phyloP scores from a whole-genome alignment of 768 basidiomycete species.

The Boletales sp. region DNA sequence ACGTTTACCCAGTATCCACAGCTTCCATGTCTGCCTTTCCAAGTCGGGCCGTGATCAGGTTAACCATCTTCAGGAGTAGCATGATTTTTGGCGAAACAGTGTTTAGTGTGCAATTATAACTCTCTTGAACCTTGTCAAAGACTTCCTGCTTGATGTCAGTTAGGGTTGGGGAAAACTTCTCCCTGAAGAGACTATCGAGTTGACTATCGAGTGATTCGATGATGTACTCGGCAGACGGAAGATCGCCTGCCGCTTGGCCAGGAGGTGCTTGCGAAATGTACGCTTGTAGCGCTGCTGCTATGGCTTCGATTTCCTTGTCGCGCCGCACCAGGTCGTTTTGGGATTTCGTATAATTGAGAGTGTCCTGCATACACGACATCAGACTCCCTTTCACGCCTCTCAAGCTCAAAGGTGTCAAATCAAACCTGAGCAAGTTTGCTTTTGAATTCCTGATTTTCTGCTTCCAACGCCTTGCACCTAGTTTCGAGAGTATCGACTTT shows the following conservation, averaged over 20 bases:
- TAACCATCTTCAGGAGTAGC: conserved; percentile 28
- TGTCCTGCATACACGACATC: conserved; percentile 9
- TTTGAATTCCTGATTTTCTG: conserved; percentile 27
- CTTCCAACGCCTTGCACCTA: conserved; percentile 19
- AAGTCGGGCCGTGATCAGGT: conserved; percentile 26
- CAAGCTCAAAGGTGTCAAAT: background rate
- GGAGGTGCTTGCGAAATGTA: conserved; percentile 28
- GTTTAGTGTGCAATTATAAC: conserved; percentile 19
- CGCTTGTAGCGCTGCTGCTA: conserved; percentile 29
- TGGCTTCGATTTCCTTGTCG: conserved; percentile 27
- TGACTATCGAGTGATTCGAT: conserved; percentile 24
- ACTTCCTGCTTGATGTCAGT: conserved; percentile 23
- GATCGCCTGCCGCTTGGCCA: conserved; percentile 6
- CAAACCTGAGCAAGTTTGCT: conserved; percentile 25
- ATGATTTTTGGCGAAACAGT: conserved; percentile 25
- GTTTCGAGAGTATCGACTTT: conserved; percentile 25
- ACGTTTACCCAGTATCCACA: conserved; percentile 8
- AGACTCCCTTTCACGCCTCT: background rate
- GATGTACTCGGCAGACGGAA: conserved; percentile 30
- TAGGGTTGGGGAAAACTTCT: conserved; percentile 20
- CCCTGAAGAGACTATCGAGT: conserved; percentile 23
- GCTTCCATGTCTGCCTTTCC: conserved; percentile 17
- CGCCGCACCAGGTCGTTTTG: conserved; percentile 16
- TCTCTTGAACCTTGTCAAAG: conserved; percentile 19
- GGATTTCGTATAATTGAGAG: conserved; percentile 5